Percentiles rank a stretch among this genome's conserved stretches.
Conservation (phyloP, 768 basidiomycete genomes). For the Russula virescens region DNA sequence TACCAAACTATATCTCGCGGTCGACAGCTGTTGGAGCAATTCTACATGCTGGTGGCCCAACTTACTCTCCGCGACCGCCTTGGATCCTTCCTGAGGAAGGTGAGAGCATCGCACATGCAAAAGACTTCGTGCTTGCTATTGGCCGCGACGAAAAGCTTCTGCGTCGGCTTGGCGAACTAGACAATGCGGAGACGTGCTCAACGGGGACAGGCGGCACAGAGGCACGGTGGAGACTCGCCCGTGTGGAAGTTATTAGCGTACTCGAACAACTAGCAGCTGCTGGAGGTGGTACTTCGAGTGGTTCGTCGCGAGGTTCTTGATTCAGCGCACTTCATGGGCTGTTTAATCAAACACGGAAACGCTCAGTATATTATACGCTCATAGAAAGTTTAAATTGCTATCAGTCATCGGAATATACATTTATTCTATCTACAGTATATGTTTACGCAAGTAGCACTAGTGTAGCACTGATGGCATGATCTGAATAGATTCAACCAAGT, state of each 20-base stretch:
- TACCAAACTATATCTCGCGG: conserved; percentile 78
- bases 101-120: conserved; percentile 34
- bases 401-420: not conserved
- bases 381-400: not conserved
- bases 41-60: conserved; percentile 55
- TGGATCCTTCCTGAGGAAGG: conserved; percentile 33
- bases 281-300: not conserved
- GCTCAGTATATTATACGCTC: not conserved
- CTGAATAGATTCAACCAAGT: not conserved
- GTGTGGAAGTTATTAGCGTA: conserved; percentile 33
- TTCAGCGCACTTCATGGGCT: not conserved
- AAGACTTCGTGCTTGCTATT: conserved; percentile 56
- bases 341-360: not conserved
- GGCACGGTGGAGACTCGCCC: conserved; percentile 59
- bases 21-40: conserved; percentile 82
- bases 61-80: conserved; percentile 34
- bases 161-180: conserved; percentile 68
- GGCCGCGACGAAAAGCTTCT: conserved; percentile 76
- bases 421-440: not conserved
- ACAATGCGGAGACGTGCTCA: conserved; percentile 61
- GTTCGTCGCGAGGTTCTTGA: not conserved
- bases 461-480: not conserved
- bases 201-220: conserved; percentile 72
- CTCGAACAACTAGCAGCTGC: conserved; percentile 32
- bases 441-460: not conserved